phyloP scores from a whole-genome alignment of 2,329 filamentous ascomycete genomes.

The Alternaria postmessia region DNA sequence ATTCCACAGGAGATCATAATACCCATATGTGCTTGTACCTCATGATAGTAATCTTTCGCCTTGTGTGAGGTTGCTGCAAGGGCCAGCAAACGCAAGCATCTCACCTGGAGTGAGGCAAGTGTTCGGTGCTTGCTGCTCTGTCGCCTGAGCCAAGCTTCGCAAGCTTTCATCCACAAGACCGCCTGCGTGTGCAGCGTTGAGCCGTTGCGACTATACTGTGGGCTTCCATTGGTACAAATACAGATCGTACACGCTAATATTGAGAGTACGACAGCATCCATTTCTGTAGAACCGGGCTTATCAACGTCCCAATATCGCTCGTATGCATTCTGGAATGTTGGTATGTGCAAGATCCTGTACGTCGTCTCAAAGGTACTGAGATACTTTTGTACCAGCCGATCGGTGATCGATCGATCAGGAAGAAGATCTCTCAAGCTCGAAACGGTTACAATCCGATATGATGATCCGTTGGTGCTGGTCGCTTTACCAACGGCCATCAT shows the following conservation, averaged over 20 bases:
- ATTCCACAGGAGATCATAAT: conserved; percentile 60
- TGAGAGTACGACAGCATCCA: conserved; percentile 50
- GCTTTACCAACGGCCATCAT: conserved; percentile 30
- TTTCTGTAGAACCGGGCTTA: conserved; percentile 25
- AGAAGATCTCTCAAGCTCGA: not conserved
- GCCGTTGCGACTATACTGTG: conserved; percentile 49
- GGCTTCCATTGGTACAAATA: conserved; percentile 36
- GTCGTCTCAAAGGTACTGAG: conserved; percentile 59
- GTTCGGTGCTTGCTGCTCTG: conserved; percentile 63
- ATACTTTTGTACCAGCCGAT: conserved; percentile 56
- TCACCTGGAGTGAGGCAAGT: conserved; percentile 57
- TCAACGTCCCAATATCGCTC: conserved; percentile 54
- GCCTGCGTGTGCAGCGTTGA: conserved; percentile 49
- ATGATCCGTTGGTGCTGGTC: conserved; percentile 6
- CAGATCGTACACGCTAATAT: conserved; percentile 48
- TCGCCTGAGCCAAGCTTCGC: conserved; percentile 46
- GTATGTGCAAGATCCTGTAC: conserved; percentile 61
- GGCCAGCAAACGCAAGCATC: conserved; percentile 59
- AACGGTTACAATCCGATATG: conserved; percentile 17
- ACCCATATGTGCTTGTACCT: conserved; percentile 48
- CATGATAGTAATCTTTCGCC: conserved; percentile 31
- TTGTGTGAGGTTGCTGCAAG: conserved; percentile 59
- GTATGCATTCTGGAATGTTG: conserved; percentile 60
- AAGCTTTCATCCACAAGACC: conserved; percentile 42
- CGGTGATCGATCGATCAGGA: conserved; percentile 44